These are phyloP conservation scores for Fusarium subtropicale DNA, from an alignment of 2,329 filamentous ascomycete genomes.

Conservation along the genomic window DNA sequence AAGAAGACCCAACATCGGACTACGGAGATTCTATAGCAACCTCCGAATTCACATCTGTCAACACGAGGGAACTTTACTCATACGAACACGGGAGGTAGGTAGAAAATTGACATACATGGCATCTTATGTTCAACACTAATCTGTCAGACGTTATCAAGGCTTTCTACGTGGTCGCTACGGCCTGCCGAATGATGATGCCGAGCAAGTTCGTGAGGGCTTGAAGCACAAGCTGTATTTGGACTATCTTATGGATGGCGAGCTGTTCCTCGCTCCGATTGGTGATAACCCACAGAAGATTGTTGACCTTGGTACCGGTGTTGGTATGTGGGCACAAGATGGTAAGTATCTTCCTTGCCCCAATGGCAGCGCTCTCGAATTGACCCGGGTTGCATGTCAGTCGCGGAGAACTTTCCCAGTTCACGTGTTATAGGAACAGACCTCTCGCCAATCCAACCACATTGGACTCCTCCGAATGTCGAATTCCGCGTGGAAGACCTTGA, in stretches of 20 bases:
- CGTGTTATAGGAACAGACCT: conserved; percentile 60
- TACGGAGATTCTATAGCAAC: conserved; percentile 53
- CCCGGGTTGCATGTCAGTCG: conserved; percentile 52
- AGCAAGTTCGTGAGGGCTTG: conserved; percentile 61
- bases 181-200: conserved; percentile 64
- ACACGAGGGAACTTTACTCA: conserved; percentile 50
- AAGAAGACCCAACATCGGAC: conserved; percentile 54
- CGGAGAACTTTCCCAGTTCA: conserved; percentile 59
- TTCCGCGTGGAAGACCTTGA: conserved; percentile 59
- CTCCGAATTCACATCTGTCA: conserved; percentile 57
- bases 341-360: conserved; percentile 29
- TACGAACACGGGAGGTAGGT: conserved; percentile 55
- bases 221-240: conserved; percentile 62
- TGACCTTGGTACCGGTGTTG: conserved; percentile 63
- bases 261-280: conserved; percentile 59
- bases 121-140: conserved; percentile 14
- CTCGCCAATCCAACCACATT: conserved; percentile 58
- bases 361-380: conserved; percentile 1
- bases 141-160: conserved; percentile 60
- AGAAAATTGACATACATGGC: not conserved
- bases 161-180: conserved; percentile 61
- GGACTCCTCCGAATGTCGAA: conserved; percentile 67
- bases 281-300: conserved; percentile 61
- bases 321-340: conserved; percentile 68
- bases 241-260: conserved; percentile 58